These are phyloP conservation scores for Rhizomucor miehei DNA, from an alignment of 371 early-diverging fungal species.

Conservation along the genomic window DNA sequence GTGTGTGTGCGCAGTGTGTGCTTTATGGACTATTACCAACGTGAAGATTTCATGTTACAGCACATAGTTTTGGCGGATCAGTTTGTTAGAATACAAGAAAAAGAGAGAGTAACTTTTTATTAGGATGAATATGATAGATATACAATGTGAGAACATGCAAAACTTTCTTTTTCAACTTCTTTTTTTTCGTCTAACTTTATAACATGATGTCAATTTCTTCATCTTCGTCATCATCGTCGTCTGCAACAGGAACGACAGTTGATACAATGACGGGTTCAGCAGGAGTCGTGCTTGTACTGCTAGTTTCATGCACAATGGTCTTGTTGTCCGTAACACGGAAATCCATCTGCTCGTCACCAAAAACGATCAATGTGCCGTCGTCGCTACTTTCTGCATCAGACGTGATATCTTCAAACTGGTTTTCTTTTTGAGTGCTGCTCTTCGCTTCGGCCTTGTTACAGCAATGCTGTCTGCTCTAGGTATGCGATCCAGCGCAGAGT, in stretches of 20 bases:
- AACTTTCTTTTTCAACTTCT: no score
- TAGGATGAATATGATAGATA: no score
- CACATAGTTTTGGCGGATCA: no score
- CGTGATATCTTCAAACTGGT: constrained; percentile 39
- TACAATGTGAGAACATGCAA: no score
- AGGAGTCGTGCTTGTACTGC: neutral
- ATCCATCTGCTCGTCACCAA: constrained; percentile 44
- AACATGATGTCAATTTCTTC: constrained; percentile 3
- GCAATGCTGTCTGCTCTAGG: constrained; percentile 15
- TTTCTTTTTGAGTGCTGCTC: constrained; percentile 46
- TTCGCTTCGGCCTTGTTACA: constrained; percentile 36
- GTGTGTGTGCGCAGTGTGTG: no score
- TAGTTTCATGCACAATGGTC: constrained; percentile 36
- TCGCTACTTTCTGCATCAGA: constrained; percentile 33
- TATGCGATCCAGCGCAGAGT: neutral
- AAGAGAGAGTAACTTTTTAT: no score
- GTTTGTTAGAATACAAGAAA: no score
- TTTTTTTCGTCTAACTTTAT: neutral
- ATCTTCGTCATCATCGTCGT: neutral
- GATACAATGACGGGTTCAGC: neutral
- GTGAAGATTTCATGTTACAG: no score
- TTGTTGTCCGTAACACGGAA: constrained; percentile 36
- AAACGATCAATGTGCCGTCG: constrained; percentile 27
- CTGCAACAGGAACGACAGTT: neutral
- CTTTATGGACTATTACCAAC: no score